These are phyloP conservation scores for Cladosporium sp. DNA, from an alignment of 2,329 filamentous ascomycete species.

Conservation along the genomic window DNA sequence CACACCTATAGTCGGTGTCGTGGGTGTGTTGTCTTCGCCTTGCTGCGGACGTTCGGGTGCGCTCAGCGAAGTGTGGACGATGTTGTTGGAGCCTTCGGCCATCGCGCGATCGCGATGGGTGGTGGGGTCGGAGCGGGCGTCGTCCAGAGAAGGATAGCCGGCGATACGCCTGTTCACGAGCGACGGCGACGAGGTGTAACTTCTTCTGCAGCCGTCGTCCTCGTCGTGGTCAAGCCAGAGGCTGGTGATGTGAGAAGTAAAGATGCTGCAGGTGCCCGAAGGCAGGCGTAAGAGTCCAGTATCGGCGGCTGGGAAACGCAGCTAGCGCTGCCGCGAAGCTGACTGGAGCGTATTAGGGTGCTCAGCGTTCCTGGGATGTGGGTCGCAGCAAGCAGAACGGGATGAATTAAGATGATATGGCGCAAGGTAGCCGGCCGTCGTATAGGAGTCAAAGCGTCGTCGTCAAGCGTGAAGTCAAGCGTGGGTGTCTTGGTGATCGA, in stretches of 20 bases:
- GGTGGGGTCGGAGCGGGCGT: not conserved
- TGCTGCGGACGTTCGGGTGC: constrained; percentile 40
- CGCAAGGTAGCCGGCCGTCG: not conserved
- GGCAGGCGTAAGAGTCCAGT: constrained; percentile 7
- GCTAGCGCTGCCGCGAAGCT: constrained; percentile 4
- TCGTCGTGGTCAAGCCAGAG: not conserved
- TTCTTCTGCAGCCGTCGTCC: not conserved
- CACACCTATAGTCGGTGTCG: constrained; percentile 48
- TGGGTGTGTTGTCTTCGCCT: constrained; percentile 53
- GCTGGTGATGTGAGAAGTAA: not conserved
- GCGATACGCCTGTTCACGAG: not conserved
- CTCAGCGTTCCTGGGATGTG: constrained; percentile 5
- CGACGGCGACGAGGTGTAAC: not conserved
- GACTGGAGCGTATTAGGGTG: constrained; percentile 4
- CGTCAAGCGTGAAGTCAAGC: not conserved
- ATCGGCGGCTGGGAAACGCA: constrained; percentile 10
- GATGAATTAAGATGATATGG: not conserved
- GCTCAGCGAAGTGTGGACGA: constrained; percentile 55
- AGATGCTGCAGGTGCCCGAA: constrained; percentile 9
- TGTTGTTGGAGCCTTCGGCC: constrained; percentile 20
- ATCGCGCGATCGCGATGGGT: constrained; percentile 6
- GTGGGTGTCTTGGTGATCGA: not conserved
- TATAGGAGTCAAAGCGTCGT: not conserved
- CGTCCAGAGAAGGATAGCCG: not conserved
- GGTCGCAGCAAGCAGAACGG: not conserved